Evolutionary conservation across 164 flowering plant species (phyloP), one percentile per base, ranked within the genome.

Genomic region (Liquidambar formosana): DNA sequence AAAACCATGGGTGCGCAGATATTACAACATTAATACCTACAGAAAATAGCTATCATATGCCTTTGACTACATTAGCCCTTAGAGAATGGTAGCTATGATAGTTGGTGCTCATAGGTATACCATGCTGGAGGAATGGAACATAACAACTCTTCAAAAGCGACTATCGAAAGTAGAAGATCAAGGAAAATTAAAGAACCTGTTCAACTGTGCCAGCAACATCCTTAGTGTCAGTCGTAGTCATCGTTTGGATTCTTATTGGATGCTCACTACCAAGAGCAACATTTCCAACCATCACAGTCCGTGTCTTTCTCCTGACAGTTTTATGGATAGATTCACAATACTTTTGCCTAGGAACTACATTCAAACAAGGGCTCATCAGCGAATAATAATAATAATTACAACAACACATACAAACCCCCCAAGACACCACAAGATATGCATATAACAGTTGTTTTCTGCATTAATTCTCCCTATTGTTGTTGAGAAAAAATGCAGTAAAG

Each of bases 261-360:
- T 94, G 97, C 46, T 90, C 94, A 71, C 99, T 94, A n/a, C 99
- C 99, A 78, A 92, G 80, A 72, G 95, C 88, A 67, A 94, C 99
- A 75, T 91, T 81, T 59, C 99, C 99, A 52, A 91, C 90, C 97
- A 89, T 91, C 76, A 94, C 97, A 0, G 99, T 92, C 67, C 93
- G 64, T 22, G 99, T 94, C 76, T 94, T 94, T 74, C 99, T 88
- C 85, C 97, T 87, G 47, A 91, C 86, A 44, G 97, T 91, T 76
- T 91, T 91, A 77, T 91, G 77, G 47, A 83, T 63, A 8, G 96
- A 92, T 73, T 91, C 99, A 79, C 97, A 94, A 65, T 92, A 94
- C 83, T 94, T 94, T 76, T 88, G 97, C 73, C 93, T 81, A 25
- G 99, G 99, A 82, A 94, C 99, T 92, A 68, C 73, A 78, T 62